Conservation (phyloP, 176 grass and related monocot species). For the Urochloa ruziziensis region DNA sequence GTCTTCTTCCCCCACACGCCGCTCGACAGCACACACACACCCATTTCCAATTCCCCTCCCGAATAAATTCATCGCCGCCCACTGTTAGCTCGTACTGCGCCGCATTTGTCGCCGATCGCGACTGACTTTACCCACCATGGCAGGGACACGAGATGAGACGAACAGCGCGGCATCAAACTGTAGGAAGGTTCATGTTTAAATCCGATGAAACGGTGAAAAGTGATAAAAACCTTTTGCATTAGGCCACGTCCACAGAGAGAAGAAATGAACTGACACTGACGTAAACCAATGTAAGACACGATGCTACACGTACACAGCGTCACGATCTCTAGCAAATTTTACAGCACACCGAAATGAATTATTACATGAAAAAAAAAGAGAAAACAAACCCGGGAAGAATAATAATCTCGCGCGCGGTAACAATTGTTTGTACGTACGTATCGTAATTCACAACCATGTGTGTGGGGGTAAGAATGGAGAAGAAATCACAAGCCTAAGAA, state of each 20-base stretch:
- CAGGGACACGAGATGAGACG: neutral
- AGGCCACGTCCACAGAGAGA: too few relatives aligned
- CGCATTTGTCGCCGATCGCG: slow-evolving; percentile 14
- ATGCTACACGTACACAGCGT: neutral
- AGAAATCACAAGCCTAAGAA: slow-evolving; percentile 19
- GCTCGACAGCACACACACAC: neutral
- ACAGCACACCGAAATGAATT: neutral
- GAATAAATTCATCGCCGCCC: neutral
- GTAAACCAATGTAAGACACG: neutral
- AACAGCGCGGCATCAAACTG: neutral
- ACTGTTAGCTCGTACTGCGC: neutral
- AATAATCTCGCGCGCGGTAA: neutral
- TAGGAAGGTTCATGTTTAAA: too few relatives aligned
- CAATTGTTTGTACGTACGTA: neutral
- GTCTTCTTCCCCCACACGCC: neutral
- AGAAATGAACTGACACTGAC: too few relatives aligned
- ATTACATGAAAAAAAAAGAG: neutral
- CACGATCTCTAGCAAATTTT: slow-evolving; percentile 8
- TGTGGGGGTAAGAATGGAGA: slow-evolving; percentile 24
- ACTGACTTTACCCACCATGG: neutral
- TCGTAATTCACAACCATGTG: slow-evolving; percentile 11
- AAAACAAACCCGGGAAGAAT: slow-evolving; percentile 10
- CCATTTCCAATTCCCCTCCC: neutral
- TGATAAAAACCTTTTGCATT: too few relatives aligned
- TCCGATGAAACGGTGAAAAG: too few relatives aligned